Evolutionary conservation across 768 basidiomycete species (phyloP).

Genomic region (Xerocomellus chrysenteron): DNA sequence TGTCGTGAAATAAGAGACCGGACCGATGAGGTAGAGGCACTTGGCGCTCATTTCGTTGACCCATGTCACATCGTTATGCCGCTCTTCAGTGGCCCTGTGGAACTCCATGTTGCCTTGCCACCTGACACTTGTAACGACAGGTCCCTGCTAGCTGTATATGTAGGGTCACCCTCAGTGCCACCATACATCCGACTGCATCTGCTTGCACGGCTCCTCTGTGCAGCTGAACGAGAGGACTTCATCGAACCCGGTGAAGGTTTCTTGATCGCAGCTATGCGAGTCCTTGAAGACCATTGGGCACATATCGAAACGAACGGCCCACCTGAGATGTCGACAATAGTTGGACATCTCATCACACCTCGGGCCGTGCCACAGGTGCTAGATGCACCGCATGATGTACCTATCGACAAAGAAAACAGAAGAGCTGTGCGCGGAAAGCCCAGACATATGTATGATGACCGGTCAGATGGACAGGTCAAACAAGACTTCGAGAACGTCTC

Average conservation of each 20-base stretch:
- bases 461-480: conserved; percentile 49
- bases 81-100: conserved; percentile 60
- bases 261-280: conserved; percentile 65
- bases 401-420: neutral
- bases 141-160: conserved; percentile 65
- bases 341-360: conserved; percentile 37
- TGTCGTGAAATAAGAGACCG: conserved; percentile 12
- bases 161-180: conserved; percentile 66
- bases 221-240: conserved; percentile 53
- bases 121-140: conserved; percentile 38
- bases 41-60: conserved; percentile 52
- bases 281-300: conserved; percentile 72
- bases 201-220: conserved; percentile 60
- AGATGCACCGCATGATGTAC: conserved; percentile 9
- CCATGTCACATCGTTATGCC: conserved; percentile 56
- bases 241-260: conserved; percentile 71
- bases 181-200: conserved; percentile 85
- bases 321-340: conserved; percentile 69
- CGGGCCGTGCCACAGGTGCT: conserved; percentile 12
- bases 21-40: conserved; percentile 49
- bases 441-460: conserved; percentile 35
- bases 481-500: conserved; percentile 50
- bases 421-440: conserved; percentile 1
- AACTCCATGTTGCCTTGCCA: conserved; percentile 65
- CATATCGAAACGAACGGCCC: conserved; percentile 65